Evolutionary conservation across 2,329 filamentous ascomycete species (phyloP), one percentile per base, ranked within the genome.

Genomic region (Nemania bipapillata): DNA sequence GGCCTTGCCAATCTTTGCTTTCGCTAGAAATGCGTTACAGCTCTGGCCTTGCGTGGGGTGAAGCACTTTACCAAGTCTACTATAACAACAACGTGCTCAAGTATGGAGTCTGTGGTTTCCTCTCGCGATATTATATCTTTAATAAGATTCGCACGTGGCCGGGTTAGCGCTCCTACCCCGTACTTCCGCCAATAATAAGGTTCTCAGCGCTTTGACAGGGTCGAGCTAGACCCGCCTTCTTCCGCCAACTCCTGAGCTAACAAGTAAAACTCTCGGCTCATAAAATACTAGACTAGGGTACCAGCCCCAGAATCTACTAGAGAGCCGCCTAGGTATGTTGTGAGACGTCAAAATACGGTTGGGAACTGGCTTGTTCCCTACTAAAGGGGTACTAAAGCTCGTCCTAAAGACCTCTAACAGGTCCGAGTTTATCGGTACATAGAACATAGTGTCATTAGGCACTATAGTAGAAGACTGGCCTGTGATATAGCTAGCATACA

Each of bases 321-420:
- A 50, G 32, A 20, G n/a, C 22, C 9, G 42, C 30, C 35, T 47
- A 28, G 8, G 35, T 55, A 47, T 24, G 20, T 30, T 55, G 26
- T 63, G 59, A 63, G 49, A 55, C 35, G 59, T 63, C 50, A 47
- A 47, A n/a, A 63, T 63, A 55, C 60, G 50, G 37, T 35, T 32
- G 58, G 45, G 22, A 40, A 1, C 35, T 63, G 37, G 28, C 45
- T n/a, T 26, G 12, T n/a, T 49, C 49, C 26, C 52, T 56, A 49
- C 20, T 24, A 35, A 26, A 9, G 37, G 37, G 28, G 32, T 9
- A 32, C 30, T 32, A 32, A 32, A 9, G 9, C 30, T 32, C 37
- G 20, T 26, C 40, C 7, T 17, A 5, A 4, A 45, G 20, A 15
- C 40, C 15, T 17, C 40, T 45, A n/a, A 45, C 40, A 5, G 40